These are phyloP conservation scores for Hsuehochloa calcarea DNA, from an alignment of 176 grass and related monocot genomes.

Conservation along the genomic window DNA sequence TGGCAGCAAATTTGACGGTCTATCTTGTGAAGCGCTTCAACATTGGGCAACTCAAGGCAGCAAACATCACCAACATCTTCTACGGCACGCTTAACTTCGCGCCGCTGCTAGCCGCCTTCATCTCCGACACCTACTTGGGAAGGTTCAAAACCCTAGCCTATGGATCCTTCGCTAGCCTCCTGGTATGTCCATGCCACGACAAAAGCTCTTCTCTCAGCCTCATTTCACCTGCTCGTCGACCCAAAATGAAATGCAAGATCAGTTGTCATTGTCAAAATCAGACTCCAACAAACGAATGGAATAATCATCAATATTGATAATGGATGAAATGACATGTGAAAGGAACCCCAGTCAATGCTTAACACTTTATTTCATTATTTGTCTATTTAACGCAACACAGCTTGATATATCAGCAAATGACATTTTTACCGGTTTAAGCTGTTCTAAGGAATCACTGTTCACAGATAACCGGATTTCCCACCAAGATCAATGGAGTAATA, in stretches of 20 bases:
- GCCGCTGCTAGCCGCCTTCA: constrained; percentile 43
- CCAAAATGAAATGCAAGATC: constrained; percentile 14
- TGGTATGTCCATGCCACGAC: constrained; percentile 26
- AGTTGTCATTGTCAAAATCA: neutral
- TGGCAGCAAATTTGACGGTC: constrained; percentile 42
- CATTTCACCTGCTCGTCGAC: constrained; percentile 16
- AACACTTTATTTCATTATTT: neutral
- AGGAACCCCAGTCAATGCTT: neutral
- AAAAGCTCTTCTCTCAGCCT: neutral
- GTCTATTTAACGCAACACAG: neutral
- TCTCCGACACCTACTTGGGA: constrained; percentile 49
- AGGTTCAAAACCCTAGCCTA: constrained; percentile 46
- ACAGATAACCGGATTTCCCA: neutral
- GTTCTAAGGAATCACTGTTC: neutral
- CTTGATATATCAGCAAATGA: neutral
- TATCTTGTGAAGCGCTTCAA: constrained; percentile 48
- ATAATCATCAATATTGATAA: neutral
- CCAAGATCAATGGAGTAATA: neutral
- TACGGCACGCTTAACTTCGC: constrained; percentile 42
- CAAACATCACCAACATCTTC: constrained; percentile 48
- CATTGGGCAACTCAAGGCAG: constrained; percentile 34
- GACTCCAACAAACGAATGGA: neutral
- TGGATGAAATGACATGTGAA: neutral
- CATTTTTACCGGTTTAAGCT: constrained; percentile 4
- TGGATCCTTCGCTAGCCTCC: constrained; percentile 37